phyloP scores from a whole-genome alignment of 169 alveolate genomes.

The Babesia ovis region DNA sequence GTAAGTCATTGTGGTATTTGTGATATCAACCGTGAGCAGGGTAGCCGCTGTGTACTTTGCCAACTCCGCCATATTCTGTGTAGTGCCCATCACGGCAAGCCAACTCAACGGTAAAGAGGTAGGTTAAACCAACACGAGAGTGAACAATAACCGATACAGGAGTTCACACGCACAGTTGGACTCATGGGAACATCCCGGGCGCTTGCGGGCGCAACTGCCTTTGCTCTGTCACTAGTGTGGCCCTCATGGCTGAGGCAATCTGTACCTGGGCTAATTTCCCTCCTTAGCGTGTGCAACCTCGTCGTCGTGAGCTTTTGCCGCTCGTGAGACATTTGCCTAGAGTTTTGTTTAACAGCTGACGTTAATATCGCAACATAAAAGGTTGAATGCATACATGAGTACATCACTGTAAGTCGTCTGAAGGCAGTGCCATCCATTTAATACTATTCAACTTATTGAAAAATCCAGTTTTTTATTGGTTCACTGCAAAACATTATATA shows the following conservation, averaged over 20 bases:
- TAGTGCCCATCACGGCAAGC: constrained; percentile 56
- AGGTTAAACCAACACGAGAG: background rate
- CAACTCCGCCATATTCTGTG: constrained; percentile 51
- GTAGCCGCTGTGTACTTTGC: constrained; percentile 51
- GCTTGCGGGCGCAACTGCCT: constrained; percentile 43
- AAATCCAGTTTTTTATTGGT: constrained; percentile 56
- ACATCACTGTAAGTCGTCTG: background rate
- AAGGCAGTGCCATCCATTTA: background rate
- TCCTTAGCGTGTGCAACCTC: constrained; percentile 52
- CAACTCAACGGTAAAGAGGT: constrained; percentile 49
- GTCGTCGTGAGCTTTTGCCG: constrained; percentile 16
- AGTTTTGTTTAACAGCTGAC: background rate
- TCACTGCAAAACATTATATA: constrained; percentile 4
- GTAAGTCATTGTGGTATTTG: background rate
- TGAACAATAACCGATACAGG: constrained; percentile 1
- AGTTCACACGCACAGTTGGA: constrained; percentile 41
- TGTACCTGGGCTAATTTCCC: constrained; percentile 43
- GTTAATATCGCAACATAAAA: background rate
- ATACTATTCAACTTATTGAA: constrained; percentile 10
- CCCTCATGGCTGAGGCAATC: constrained; percentile 17
- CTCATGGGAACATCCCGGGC: constrained; percentile 55
- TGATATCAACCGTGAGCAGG: constrained; percentile 7
- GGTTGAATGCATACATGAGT: constrained; percentile 1
- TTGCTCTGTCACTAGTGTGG: background rate
- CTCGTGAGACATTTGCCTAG: background rate